Evolutionary conservation across 495 filamentous ascomycete species (phyloP).

Genomic region (Acidomyces sp.): DNA sequence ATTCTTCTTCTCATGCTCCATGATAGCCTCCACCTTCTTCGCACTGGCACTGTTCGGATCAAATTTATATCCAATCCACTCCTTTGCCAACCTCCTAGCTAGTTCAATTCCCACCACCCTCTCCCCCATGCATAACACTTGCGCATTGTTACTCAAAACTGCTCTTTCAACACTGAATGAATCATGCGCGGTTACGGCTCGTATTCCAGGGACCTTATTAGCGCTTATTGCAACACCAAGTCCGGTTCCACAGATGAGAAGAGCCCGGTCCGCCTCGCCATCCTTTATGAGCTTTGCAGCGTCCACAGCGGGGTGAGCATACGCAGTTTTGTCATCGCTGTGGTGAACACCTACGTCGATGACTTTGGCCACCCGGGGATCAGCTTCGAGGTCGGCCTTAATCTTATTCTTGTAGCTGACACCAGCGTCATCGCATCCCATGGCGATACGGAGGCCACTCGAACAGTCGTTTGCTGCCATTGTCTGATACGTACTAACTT

Average conservation of each 20-base stretch:
- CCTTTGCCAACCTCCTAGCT: slow-evolving; percentile 59
- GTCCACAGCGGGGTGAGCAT: slow-evolving; percentile 58
- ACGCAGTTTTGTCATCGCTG: slow-evolving; percentile 62
- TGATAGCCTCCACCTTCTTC: slow-evolving; percentile 35
- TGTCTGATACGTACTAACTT: too few species aligned
- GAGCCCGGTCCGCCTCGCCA: slow-evolving; percentile 58
- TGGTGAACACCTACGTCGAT: slow-evolving; percentile 56
- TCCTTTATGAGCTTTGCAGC: slow-evolving; percentile 17
- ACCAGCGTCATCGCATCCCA: slow-evolving; percentile 63
- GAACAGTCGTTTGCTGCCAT: neutral
- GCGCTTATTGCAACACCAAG: slow-evolving; percentile 75
- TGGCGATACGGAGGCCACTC: slow-evolving; percentile 39
- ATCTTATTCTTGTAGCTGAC: slow-evolving; percentile 67
- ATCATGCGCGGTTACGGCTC: slow-evolving; percentile 80
- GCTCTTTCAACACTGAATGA: slow-evolving; percentile 71
- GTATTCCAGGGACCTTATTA: slow-evolving; percentile 75
- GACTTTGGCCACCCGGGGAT: slow-evolving; percentile 54
- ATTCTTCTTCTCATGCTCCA: slow-evolving; percentile 51
- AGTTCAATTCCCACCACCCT: slow-evolving; percentile 70
- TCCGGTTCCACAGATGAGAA: slow-evolving; percentile 79
- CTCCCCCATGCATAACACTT: slow-evolving; percentile 82
- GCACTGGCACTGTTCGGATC: slow-evolving; percentile 39
- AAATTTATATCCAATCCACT: slow-evolving; percentile 75
- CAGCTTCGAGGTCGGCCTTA: slow-evolving; percentile 53
- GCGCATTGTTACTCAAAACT: slow-evolving; percentile 72